Evolutionary conservation across 2,329 filamentous ascomycete species (phyloP).

Genomic region (Teratosphaeria zuluensis): DNA sequence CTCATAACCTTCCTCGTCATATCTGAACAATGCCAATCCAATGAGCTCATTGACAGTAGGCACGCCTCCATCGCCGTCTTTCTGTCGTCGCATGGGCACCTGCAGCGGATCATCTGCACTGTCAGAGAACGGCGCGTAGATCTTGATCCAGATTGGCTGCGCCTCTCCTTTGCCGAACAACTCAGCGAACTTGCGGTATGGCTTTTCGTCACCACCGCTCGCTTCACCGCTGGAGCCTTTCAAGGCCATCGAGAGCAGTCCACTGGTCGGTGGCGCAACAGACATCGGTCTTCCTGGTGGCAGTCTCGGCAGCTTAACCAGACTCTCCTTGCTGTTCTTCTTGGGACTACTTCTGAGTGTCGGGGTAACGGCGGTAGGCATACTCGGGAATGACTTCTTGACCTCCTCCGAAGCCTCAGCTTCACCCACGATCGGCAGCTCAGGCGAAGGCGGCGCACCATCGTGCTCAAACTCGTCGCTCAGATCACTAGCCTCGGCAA

Average conservation of each 20-base stretch:
- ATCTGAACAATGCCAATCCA: slow-evolving; percentile 67
- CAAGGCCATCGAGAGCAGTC: slow-evolving; percentile 56
- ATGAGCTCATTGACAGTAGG: slow-evolving; percentile 68
- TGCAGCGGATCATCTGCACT: slow-evolving; percentile 57
- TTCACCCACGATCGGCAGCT: slow-evolving; percentile 57
- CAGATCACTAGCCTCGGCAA: slow-evolving; percentile 29
- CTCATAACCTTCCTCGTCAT: slow-evolving; percentile 65
- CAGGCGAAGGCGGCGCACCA: slow-evolving; percentile 53
- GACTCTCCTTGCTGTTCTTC: slow-evolving; percentile 49
- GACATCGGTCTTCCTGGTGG: slow-evolving; percentile 66
- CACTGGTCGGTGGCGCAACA: slow-evolving; percentile 57
- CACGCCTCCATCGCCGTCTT: slow-evolving; percentile 60
- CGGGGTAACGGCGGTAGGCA: slow-evolving; percentile 33
- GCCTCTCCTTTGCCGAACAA: slow-evolving; percentile 70
- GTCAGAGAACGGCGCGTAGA: slow-evolving; percentile 64
- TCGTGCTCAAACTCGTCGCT: slow-evolving; percentile 54
- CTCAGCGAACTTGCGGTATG: slow-evolving; percentile 67
- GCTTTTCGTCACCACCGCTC: slow-evolving; percentile 39
- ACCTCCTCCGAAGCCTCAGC: slow-evolving; percentile 42
- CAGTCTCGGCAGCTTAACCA: slow-evolving; percentile 52
- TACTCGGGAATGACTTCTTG: slow-evolving; percentile 33
- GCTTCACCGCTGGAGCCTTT: slow-evolving; percentile 30
- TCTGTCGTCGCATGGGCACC: slow-evolving; percentile 59
- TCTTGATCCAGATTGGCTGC: slow-evolving; percentile 64
- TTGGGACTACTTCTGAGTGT: slow-evolving; percentile 47